Base-by-base conservation (phyloP, 306 rosid species). In the Castanea crenata region DNA sequence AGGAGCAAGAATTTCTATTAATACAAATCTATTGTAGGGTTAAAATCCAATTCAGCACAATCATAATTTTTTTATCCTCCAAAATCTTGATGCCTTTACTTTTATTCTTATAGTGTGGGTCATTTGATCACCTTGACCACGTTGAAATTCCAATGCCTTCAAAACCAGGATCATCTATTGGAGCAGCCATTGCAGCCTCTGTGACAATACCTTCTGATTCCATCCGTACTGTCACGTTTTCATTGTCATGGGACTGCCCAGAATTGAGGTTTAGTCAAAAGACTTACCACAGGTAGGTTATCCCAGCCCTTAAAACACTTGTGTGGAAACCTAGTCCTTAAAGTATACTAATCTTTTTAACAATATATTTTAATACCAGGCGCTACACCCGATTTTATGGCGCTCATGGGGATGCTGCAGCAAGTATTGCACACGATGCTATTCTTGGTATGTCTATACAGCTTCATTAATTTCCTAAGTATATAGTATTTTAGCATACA, bases 171-270 rank as follows among this genome's bases (percentile, higher is more conserved):
- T 94, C 97, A 69, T 90, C 99, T 78, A 91, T 92, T 59, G 99
- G 97, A 80, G 99, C 99, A 74, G 99, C 99, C 74, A 80, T 94
- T 74, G 90, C 99, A 72, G 99, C 99, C 34, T 87, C 99, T 69
- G 71, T 92, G 85, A 86, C 87, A 25, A 67, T 94, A 81, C 97
- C 97, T 70, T 56, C 97, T 13, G 77, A 71, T 79, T 86, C 87
- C 54, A 87, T 86, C 46, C 91, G 97, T 12, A 83, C 76, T 14
- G 97, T 91, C 79, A 94, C 97, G 58, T 94, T 94, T 87, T 92
- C 99, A 57, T 78, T 94, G 90, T 91, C 97, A 78, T 94, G 99
- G 99, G 97, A 89, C 84, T 90, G 93, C 84, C 99, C 99, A 63
- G 97, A 91, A 86, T 84, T 86, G 69, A 90, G 82, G 79, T 93